Conservation (phyloP, 345 rosid species). For the Salix dunnii region DNA sequence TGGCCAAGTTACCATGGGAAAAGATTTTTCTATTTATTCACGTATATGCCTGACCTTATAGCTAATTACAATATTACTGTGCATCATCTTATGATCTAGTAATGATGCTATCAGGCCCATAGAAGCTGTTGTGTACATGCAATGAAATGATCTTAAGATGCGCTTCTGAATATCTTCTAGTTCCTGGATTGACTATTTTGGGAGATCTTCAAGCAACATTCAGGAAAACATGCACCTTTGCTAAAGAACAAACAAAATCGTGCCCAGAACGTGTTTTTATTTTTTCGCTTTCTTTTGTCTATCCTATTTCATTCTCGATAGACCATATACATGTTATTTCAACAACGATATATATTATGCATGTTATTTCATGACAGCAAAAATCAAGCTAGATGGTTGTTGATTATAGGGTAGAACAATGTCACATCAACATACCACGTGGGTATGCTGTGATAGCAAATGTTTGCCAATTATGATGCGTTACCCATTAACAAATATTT, state of each 20-base stretch:
- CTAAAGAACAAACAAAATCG: background rate
- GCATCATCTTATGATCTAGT: background rate
- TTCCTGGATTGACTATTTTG: background rate
- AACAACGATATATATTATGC: background rate
- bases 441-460: background rate
- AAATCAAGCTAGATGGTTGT: background rate
- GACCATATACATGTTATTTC: background rate
- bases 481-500: background rate
- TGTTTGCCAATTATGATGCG: background rate
- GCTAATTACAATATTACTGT: background rate
- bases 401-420: background rate
- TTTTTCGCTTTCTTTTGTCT: background rate
- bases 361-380: too few species aligned
- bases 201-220: background rate
- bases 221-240: background rate
- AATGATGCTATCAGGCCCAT: constrained; percentile 55
- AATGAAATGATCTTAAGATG: constrained; percentile 75
- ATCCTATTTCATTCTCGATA: background rate
- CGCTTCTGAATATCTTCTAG: constrained; percentile 26
- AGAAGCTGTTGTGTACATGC: constrained; percentile 75
- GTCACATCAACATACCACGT: background rate
- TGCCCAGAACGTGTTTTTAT: background rate
- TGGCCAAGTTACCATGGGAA: background rate
- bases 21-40: background rate
- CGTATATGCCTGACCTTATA: background rate